phyloP scores from a whole-genome alignment of 306 rosid species.

The Ammopiptanthus mongolicus region DNA sequence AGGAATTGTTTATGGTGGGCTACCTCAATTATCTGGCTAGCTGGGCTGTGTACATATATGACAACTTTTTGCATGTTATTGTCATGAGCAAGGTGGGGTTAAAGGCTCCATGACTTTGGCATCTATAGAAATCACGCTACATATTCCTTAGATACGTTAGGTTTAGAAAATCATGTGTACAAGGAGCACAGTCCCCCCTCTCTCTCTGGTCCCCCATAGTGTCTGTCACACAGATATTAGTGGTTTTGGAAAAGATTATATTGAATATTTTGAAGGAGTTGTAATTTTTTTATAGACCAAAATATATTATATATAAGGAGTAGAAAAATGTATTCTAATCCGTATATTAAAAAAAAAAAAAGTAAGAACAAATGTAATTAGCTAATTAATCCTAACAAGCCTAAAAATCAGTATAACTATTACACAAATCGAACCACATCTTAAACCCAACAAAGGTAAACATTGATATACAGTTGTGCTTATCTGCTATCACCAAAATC shows the following conservation, averaged over 20 bases:
- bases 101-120: neutral
- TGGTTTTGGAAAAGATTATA: conserved; percentile 4
- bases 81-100: neutral
- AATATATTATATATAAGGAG: too few relatives aligned
- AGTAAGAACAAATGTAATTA: too few relatives aligned
- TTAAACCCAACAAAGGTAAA: too few relatives aligned
- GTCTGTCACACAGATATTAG: neutral
- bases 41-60: neutral
- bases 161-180: conserved; percentile 11
- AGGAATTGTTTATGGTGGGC: neutral
- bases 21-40: neutral
- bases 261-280: neutral
- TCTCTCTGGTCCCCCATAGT: neutral
- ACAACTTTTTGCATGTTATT: neutral
- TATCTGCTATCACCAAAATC: too few relatives aligned
- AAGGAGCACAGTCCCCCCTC: neutral
- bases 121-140: neutral
- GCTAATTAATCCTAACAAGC: too few relatives aligned
- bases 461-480: too few relatives aligned
- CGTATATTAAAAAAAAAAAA: too few relatives aligned
- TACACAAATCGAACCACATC: too few relatives aligned
- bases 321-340: too few relatives aligned
- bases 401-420: too few relatives aligned
- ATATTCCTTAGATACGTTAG: neutral
- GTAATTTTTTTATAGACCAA: too few relatives aligned